Conservation (phyloP, 2,329 filamentous ascomycete genomes). For the Arthrobotrys pseudoclavata region DNA sequence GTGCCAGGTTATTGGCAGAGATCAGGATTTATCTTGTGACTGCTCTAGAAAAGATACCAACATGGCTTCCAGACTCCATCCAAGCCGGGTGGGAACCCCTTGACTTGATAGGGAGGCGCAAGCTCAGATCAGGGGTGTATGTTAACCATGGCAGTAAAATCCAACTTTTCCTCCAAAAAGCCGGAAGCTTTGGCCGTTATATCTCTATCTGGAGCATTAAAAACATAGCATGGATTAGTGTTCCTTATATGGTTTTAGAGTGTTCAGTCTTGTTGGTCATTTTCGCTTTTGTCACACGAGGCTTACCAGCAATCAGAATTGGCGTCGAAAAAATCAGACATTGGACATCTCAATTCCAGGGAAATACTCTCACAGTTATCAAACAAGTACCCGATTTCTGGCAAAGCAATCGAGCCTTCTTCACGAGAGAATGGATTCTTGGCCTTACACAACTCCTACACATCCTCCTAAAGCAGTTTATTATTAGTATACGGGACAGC, state of each 20-base stretch:
- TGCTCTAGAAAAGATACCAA: neutral
- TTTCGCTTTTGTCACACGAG: constrained; percentile 15
- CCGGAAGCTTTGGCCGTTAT: neutral
- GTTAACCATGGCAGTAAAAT: neutral
- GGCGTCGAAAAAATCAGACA: too few relatives aligned
- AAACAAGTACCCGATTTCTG: neutral
- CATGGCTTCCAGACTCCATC: neutral
- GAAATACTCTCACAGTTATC: neutral
- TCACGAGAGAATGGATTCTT: neutral
- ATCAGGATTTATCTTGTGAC: neutral
- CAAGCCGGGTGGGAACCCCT: neutral
- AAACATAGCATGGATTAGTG: neutral
- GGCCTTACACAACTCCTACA: neutral
- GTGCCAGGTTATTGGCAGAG: neutral
- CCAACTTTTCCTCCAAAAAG: neutral
- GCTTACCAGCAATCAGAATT: constrained; percentile 3
- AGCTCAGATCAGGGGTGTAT: neutral
- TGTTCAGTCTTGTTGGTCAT: constrained; percentile 19
- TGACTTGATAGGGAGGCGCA: neutral
- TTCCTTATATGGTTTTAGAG: constrained; percentile 15
- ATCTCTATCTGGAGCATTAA: neutral
- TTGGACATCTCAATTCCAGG: neutral
- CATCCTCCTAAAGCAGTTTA: neutral
- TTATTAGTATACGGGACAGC: neutral
- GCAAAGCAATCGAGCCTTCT: neutral